Evolutionary conservation across 352 stramenopile genomes (phyloP), one percentile per base, ranked within the genome.

Genomic region (Phytopythium sindhum): DNA sequence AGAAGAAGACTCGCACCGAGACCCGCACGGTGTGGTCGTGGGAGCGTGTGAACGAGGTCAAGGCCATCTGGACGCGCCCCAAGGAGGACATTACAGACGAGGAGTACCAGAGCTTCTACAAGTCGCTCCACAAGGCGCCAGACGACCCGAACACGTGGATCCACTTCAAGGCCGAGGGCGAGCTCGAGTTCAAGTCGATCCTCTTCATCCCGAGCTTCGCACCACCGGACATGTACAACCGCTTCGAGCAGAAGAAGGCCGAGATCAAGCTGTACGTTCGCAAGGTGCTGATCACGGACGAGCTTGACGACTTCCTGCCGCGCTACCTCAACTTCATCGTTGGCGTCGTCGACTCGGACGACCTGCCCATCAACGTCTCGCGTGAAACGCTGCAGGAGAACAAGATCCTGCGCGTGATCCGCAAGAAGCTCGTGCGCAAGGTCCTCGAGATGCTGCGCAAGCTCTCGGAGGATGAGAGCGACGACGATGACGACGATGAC

Each of bases 401-500:
- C 77, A 99, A 99, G 77, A 98, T 99, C 61, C 73, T 99, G 57
- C 96, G 98, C 65, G 96, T 99, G 48, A 99, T 99, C 72, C 96
- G 96, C 63, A 99, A 99, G 88, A 99, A 99, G 70, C 80, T 99
- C 21, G 96, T 99, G n/a, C 91, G 97, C 70, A 99, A 99, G 81
- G 93, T 96, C 37, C 84, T 99, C 23, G 98, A 99, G 70, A 98
- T 99, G 88, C 89, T 99, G 39, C 81, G 88, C 24, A 98, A 98
- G 69, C 81, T 99, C 52, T 75, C 88, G 54, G 84, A 96, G 62
- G 78, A 93, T 17, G 80, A 90, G 37, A 98, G 98, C 73, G 90
- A 97, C 60, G 74, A 74, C 9, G 75, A 83, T 2, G 80, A 84
- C 28, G 80, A 82, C 10, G 77, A 77, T 2, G 78, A 84, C 2